phyloP scores from a whole-genome alignment of 2,329 filamentous ascomycete species.

The Ophiocordyceps unilateralis region DNA sequence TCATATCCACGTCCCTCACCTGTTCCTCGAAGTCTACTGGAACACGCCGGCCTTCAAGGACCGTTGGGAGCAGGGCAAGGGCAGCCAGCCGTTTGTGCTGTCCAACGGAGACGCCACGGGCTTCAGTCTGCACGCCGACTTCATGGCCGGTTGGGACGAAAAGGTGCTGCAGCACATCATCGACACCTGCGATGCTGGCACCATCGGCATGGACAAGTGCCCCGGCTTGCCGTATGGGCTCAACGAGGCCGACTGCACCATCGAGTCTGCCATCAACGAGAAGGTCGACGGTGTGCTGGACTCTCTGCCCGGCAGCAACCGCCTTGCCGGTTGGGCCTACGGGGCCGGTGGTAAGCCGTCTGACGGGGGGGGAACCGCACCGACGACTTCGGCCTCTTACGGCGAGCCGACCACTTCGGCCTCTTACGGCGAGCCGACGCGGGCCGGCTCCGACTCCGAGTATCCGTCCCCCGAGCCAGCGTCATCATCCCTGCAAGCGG shows the following conservation, averaged over 20 bases:
- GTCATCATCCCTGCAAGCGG: background rate
- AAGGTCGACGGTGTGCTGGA: slow-evolving; percentile 23
- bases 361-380: background rate
- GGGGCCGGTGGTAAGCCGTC: slow-evolving; percentile 11
- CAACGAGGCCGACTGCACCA: slow-evolving; percentile 34
- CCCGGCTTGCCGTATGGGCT: slow-evolving; percentile 35
- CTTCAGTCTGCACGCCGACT: slow-evolving; percentile 55
- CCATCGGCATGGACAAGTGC: slow-evolving; percentile 44
- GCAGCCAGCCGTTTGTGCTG: slow-evolving; percentile 47
- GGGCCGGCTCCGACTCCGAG: no score
- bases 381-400: no score
- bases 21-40: slow-evolving; percentile 45
- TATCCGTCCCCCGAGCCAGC: no score
- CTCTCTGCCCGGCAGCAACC: slow-evolving; percentile 37
- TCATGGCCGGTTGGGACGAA: slow-evolving; percentile 56
- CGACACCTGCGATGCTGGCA: slow-evolving; percentile 44
- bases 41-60: slow-evolving; percentile 33
- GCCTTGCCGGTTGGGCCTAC: slow-evolving; percentile 32
- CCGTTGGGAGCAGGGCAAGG: slow-evolving; percentile 36
- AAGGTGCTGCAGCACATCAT: slow-evolving; percentile 48
- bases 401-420: no score
- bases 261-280: slow-evolving; percentile 28
- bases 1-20: slow-evolving; percentile 35
- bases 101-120: slow-evolving; percentile 54
- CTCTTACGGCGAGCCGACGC: no score